Conservation (phyloP, 495 filamentous ascomycete genomes). For the Clohesyomyces aquaticus region DNA sequence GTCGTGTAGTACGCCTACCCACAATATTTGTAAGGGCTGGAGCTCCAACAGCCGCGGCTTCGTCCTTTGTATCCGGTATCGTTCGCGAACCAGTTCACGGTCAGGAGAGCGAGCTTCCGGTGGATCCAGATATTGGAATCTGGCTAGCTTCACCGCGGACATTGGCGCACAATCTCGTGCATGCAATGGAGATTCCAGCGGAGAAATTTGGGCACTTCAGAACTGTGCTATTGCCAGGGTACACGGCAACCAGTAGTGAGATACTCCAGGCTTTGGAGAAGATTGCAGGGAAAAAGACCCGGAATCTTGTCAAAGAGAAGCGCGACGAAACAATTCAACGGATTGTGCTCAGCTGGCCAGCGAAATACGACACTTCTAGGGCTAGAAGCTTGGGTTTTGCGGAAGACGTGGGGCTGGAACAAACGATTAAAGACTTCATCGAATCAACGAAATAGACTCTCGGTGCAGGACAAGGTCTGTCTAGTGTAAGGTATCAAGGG, state of each 20-base stretch:
- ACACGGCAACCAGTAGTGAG: conserved; percentile 36
- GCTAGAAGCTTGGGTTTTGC: conserved; percentile 36
- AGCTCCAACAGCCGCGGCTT: conserved; percentile 37
- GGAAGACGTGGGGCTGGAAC: conserved; percentile 39
- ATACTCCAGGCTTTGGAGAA: conserved; percentile 38
- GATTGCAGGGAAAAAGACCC: conserved; percentile 31
- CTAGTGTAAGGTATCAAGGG: not conserved
- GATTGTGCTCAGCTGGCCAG: conserved; percentile 40
- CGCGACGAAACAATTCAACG: conserved; percentile 36
- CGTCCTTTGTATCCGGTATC: conserved; percentile 39
- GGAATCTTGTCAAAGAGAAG: conserved; percentile 35
- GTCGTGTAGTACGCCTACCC: conserved; percentile 37
- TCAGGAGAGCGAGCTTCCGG: conserved; percentile 37
- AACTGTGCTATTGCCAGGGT: conserved; percentile 37
- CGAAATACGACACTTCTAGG: conserved; percentile 38
- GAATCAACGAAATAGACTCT: conserved; percentile 18
- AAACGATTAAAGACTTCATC: conserved; percentile 39
- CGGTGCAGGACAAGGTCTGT: conserved; percentile 1
- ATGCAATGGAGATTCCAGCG: conserved; percentile 34
- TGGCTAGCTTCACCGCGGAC: conserved; percentile 36
- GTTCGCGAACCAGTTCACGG: conserved; percentile 39
- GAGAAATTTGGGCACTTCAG: conserved; percentile 38
- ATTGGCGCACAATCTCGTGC: conserved; percentile 37
- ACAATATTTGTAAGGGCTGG: conserved; percentile 40
- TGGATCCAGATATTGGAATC: conserved; percentile 46